Evolutionary conservation across 1,284 basidiomycete genomes (phyloP), one percentile per base, ranked within the genome.

Genomic region (Golubevia pallescens): DNA sequence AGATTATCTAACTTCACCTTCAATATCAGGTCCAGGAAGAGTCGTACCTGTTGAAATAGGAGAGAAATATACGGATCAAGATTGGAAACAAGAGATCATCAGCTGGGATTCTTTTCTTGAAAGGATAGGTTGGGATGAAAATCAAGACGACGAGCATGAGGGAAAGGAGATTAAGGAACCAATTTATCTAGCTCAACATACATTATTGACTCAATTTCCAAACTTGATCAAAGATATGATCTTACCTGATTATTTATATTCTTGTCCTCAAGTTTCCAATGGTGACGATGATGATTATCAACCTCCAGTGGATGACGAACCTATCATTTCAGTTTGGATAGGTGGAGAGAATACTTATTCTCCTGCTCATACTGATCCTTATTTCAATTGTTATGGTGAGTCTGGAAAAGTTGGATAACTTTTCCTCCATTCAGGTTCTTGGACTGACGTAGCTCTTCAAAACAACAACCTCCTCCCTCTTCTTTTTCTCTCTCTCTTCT

Each of bases 351-450:
- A 90, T 16, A 91, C 93, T 0, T 81, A 92, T 58, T 93, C 92
- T 7, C 95, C 95, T 2, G 93, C 96, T 1, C 96, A 99, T 86
- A 93, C 91, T n/a, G 96, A 99, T 83, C 95, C 95, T 0, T 97
- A 91, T 86, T 94, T 90, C 87, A 99, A 99, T 84, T 89, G 92
- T 71, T 98, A 93, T 85, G 90, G 93, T 94, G 86, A 70, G 87
- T 69, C 58, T 57, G 23, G 32, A 53, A 34, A 64, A 58, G 58
- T 21, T 55, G 38, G 7, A 60, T 28, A 52, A n/a, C 51, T 19
- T 60, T n/a, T 24, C 14, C 20, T 57, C 21, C 3, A n/a, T 42
- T n/a, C 16, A 1, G n/a, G 14, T 2, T 28, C 20, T n/a, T n/a
- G 48, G 13, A 19, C 42, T 52, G 10, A 56, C 34, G 2, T 51